Conservation (phyloP, 768 basidiomycete genomes). For the Leucocoprinus sp. region DNA sequence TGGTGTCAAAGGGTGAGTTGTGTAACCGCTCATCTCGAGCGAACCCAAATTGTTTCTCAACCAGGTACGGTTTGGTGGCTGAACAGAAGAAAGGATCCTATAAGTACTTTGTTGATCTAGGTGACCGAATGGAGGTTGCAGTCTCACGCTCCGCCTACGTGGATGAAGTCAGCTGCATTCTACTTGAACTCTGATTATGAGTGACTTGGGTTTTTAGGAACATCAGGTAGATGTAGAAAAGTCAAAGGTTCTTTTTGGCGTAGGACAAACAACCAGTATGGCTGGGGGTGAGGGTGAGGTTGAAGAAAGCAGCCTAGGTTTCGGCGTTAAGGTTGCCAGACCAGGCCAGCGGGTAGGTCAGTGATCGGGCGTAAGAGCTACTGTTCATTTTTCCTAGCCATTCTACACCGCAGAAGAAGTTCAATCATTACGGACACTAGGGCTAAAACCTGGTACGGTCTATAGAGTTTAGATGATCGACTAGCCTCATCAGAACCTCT, state of each 20-base stretch:
- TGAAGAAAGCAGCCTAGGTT: slow-evolving; percentile 18
- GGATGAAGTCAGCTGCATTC: slow-evolving; percentile 49
- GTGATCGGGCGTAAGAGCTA: background rate
- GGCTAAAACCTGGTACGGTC: slow-evolving; percentile 59
- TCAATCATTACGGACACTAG: slow-evolving; percentile 73
- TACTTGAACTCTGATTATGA: background rate
- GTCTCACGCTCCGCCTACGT: slow-evolving; percentile 61
- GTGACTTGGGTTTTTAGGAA: slow-evolving; percentile 22
- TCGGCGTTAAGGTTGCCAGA: slow-evolving; percentile 36
- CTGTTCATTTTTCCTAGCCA: slow-evolving; percentile 36
- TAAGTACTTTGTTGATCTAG: slow-evolving; percentile 77
- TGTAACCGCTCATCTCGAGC: background rate
- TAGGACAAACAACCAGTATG: slow-evolving; percentile 26
- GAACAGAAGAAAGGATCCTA: slow-evolving; percentile 81
- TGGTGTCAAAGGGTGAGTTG: slow-evolving; percentile 70
- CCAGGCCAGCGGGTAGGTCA: slow-evolving; percentile 41
- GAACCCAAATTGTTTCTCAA: background rate
- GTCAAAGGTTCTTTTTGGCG: slow-evolving; percentile 37
- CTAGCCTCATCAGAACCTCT: background rate
- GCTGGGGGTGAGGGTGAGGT: slow-evolving; percentile 35
- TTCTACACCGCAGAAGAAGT: slow-evolving; percentile 84
- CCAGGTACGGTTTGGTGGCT: slow-evolving; percentile 80
- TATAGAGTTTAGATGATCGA: background rate
- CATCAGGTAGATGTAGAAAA: slow-evolving; percentile 39
- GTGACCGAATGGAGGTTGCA: slow-evolving; percentile 71